Evolutionary conservation across 768 basidiomycete species (phyloP).

Genomic region (Hemileccinum impolitum): DNA sequence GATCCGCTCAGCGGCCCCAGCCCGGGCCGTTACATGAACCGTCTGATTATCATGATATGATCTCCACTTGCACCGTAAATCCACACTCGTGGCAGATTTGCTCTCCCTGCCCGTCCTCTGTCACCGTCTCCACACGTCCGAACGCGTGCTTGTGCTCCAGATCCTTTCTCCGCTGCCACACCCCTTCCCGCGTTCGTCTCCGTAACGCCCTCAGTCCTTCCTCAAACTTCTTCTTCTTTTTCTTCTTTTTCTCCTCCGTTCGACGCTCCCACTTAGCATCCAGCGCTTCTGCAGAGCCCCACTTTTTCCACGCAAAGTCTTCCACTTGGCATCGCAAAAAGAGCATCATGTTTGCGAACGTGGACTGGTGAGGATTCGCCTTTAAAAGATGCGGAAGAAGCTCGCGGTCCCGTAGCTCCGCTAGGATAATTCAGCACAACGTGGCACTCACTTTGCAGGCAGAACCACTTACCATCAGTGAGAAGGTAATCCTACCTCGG

Average conservation of each 20-base stretch:
- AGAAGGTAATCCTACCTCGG: slow-evolving; percentile 79
- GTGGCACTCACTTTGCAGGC: background rate
- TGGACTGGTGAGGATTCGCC: slow-evolving; percentile 92
- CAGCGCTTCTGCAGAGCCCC: slow-evolving; percentile 90
- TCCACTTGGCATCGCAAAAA: slow-evolving; percentile 93
- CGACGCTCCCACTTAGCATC: slow-evolving; percentile 85
- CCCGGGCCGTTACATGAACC: too few relatives aligned
- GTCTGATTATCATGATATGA: slow-evolving; percentile 45
- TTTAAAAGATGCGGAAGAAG: slow-evolving; percentile 90
- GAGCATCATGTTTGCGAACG: slow-evolving; percentile 99
- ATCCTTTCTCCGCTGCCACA: slow-evolving; percentile 86
- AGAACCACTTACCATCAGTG: slow-evolving; percentile 70
- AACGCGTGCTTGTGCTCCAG: slow-evolving; percentile 87
- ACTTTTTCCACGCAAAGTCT: slow-evolving; percentile 96
- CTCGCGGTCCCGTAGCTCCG: slow-evolving; percentile 91
- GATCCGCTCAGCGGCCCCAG: too few relatives aligned
- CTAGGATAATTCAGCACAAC: slow-evolving; percentile 36
- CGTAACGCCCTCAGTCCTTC: slow-evolving; percentile 82
- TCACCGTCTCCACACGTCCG: slow-evolving; percentile 52
- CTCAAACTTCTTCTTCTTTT: slow-evolving; percentile 94
- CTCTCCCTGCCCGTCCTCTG: slow-evolving; percentile 50
- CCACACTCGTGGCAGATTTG: slow-evolving; percentile 90
- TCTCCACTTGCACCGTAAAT: slow-evolving; percentile 87
- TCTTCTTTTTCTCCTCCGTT: slow-evolving; percentile 77
- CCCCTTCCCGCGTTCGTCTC: slow-evolving; percentile 79